These are phyloP conservation scores for Lasiodiplodia gonubiensis DNA, from an alignment of 2,329 filamentous ascomycete species.

Conservation along the genomic window DNA sequence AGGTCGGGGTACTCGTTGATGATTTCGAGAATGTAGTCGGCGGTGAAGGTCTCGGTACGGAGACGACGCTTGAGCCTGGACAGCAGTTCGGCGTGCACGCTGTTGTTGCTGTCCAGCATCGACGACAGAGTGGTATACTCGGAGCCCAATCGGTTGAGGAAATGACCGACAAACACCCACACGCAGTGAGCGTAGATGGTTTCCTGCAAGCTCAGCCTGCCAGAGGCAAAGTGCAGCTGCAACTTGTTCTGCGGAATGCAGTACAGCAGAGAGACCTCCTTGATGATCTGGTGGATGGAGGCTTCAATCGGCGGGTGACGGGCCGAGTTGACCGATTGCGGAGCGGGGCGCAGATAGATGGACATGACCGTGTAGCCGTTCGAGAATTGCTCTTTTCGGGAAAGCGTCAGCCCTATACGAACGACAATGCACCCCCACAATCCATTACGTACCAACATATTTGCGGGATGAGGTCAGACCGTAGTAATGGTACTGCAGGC, in stretches of 20 bases:
- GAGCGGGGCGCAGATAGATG: conserved; percentile 80
- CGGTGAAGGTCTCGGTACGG: conserved; percentile 95
- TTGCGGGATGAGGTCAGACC: conserved; percentile 94
- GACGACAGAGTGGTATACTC: conserved; percentile 89
- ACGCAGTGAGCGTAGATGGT: conserved; percentile 97
- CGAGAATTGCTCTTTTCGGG: conserved; percentile 78
- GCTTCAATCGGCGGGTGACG: conserved; percentile 83
- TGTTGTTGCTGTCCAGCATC: conserved; percentile 80
- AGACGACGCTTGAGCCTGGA: conserved; percentile 95
- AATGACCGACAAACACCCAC: conserved; percentile 97
- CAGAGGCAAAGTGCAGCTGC: conserved; percentile 84
- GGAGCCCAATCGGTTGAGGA: conserved; percentile 86
- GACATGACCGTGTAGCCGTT: conserved; percentile 98
- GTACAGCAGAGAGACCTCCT: conserved; percentile 96
- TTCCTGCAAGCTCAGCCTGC: conserved; percentile 89
- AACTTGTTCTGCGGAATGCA: conserved; percentile 98
- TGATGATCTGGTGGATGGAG: conserved; percentile 98
- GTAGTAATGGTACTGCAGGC: conserved; percentile 84
- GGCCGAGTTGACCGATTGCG: conserved; percentile 60
- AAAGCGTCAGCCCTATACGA: conserved; percentile 40
- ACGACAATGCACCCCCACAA: not conserved
- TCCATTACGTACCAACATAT: conserved; percentile 67
- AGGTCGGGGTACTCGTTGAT: conserved; percentile 88
- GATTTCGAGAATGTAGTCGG: conserved; percentile 97
- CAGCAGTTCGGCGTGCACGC: conserved; percentile 81